These are phyloP conservation scores for Musa beccarii DNA, from an alignment of 176 grass and related monocot species.

Conservation along the genomic window DNA sequence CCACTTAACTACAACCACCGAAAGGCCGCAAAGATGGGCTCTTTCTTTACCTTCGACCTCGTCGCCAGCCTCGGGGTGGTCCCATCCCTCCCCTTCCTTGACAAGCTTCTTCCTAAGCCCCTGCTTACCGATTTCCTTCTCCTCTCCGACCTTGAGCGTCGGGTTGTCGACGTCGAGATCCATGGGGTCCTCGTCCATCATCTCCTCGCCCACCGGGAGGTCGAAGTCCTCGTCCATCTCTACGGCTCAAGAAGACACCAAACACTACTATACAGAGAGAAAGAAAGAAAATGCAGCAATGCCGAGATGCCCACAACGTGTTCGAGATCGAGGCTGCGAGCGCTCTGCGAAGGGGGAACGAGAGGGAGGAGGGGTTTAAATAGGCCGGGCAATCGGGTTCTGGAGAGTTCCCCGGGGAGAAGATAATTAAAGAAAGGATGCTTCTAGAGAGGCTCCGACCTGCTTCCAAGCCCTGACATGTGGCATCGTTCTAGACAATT, in stretches of 20 bases:
- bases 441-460: no score
- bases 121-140: conserved; percentile 60
- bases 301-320: neutral
- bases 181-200: conserved; percentile 31
- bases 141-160: conserved; percentile 45
- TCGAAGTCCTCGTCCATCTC: conserved; percentile 63
- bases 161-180: conserved; percentile 31
- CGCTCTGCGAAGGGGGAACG: no score
- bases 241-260: neutral
- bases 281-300: neutral
- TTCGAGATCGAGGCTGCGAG: neutral
- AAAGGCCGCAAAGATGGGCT: neutral
- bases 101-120: conserved; percentile 68
- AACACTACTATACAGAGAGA: conserved; percentile 6
- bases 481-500: no score
- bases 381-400: conserved; percentile 8
- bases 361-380: neutral
- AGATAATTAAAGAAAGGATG: no score
- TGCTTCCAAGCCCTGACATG: no score
- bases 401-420: conserved; percentile 10
- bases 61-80: conserved; percentile 43
- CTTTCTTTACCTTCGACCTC: conserved; percentile 62
- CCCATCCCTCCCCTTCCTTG: conserved; percentile 50
- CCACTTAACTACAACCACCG: neutral
- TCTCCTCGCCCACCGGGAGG: conserved; percentile 27